Evolutionary conservation across 2,329 filamentous ascomycete genomes (phyloP), one percentile per base, ranked within the genome.

Genomic region (Exophiala phaeomuriformis): DNA sequence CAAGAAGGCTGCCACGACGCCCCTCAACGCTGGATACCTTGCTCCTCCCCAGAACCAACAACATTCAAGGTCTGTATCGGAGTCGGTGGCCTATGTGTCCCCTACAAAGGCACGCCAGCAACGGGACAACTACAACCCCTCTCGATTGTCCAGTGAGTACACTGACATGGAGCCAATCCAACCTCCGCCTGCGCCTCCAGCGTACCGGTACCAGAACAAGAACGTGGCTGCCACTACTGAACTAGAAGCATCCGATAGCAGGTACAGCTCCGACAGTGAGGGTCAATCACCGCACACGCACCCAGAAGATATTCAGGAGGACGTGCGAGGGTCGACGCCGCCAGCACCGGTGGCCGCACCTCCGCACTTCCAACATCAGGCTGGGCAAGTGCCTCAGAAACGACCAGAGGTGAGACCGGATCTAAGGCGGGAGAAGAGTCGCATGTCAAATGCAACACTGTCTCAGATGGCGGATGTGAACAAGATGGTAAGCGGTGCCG

Each of bases 371-470:
- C 79, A 82, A 45, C 88, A 95, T 68, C 77, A 79, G 36, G 81
- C 90, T 8, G 82, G 85, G 56, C 79, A 85, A 48, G 79, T 81
- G 46, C 90, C 90, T 3, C 75, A 77, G 1, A 82, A 79, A 55
- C 81, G 81, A 57, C 87, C 87, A 0, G 82, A 86, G 62, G 82
- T 88, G 53, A 84, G 88, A 31, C 81, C 86, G 9, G 88, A 93
- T 65, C 76, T 91, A 63, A 84, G 87, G 58, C 83, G 83, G 59
- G 88, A 87, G 48, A 93, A 89, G 62, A 90, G 85, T 62, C 84
- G 89, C 27, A 83, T 97, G 67, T 95, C 93, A 29, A 80, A 78
- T 61, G 83, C 83, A 1, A 97, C 91, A 0, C 75, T 96, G 43
- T 79, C 84, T 42, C 89, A 96, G 66, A 77, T 97, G 66, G 82